Percentiles rank a stretch among this genome's conserved stretches.
Evolutionary conservation across 2,329 filamentous ascomycete genomes (phyloP).

Genomic region (Gaeumannomyces tritici): DNA sequence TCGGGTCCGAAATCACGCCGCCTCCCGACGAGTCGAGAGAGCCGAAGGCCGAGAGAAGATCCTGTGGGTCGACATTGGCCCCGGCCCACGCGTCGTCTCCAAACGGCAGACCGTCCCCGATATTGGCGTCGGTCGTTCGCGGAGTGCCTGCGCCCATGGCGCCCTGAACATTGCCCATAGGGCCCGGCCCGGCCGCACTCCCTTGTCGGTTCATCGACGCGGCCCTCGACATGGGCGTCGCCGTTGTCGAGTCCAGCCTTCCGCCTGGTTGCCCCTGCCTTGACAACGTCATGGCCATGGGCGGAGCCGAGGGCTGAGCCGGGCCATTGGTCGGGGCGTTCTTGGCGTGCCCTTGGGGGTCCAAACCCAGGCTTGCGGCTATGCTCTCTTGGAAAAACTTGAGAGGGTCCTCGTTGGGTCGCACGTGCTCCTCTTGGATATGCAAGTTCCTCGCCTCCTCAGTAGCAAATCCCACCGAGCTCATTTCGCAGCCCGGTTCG

Average conservation of each 20-base stretch:
- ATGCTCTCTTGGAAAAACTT: slow-evolving; percentile 43
- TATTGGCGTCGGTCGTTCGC: slow-evolving; percentile 11
- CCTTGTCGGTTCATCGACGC: slow-evolving; percentile 39
- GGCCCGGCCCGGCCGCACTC: slow-evolving; percentile 26
- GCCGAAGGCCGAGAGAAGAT: slow-evolving; percentile 31
- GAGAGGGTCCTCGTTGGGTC: slow-evolving; percentile 43
- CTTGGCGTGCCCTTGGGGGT: slow-evolving; percentile 35
- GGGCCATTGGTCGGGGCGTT: slow-evolving; percentile 19
- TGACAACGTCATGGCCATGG: slow-evolving; percentile 32
- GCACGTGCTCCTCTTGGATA: slow-evolving; percentile 48
- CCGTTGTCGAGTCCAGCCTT: slow-evolving; percentile 21
- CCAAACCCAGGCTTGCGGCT: slow-evolving; percentile 38
- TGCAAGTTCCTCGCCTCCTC: slow-evolving; percentile 46
- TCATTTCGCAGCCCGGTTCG: slow-evolving; percentile 44
- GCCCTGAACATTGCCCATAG: neutral
- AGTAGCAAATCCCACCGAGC: slow-evolving; percentile 37
- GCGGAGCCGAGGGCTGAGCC: slow-evolving; percentile 15
- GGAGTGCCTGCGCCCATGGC: slow-evolving; percentile 15
- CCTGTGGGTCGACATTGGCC: slow-evolving; percentile 43
- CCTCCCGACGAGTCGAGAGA: slow-evolving; percentile 29
- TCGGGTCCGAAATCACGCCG: slow-evolving; percentile 43
- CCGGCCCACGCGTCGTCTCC: slow-evolving; percentile 18
- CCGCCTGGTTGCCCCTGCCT: slow-evolving; percentile 34
- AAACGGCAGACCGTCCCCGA: slow-evolving; percentile 12
- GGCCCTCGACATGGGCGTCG: slow-evolving; percentile 42